A percentile compares a stretch with the other conserved stretches of the same genome.
Conservation (phyloP, 2,329 filamentous ascomycete species). For the Tympanopsis confertula region DNA sequence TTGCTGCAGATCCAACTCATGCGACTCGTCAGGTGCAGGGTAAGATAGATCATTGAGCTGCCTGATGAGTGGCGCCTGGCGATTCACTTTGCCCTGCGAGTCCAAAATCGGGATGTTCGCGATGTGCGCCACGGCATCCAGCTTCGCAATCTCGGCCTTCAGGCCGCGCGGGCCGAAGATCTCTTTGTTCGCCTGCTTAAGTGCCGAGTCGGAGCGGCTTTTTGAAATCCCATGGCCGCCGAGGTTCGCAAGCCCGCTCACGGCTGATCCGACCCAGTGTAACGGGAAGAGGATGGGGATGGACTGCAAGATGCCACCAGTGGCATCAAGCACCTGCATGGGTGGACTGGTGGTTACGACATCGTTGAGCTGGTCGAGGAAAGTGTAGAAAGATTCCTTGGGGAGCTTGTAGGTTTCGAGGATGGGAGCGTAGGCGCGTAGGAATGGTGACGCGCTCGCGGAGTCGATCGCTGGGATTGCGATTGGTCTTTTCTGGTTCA, state of each 20-base stretch:
- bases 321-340: slow-evolving; percentile 12
- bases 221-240: slow-evolving; percentile 10
- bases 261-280: slow-evolving; percentile 10
- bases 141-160: slow-evolving; percentile 12
- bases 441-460: background rate
- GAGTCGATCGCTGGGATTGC: background rate
- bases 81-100: slow-evolving; percentile 10
- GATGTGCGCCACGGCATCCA: slow-evolving; percentile 13
- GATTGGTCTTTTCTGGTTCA: background rate
- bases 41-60: background rate
- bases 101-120: slow-evolving; percentile 13
- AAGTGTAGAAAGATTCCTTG: slow-evolving; percentile 7
- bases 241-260: slow-evolving; percentile 11
- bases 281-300: slow-evolving; percentile 10
- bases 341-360: slow-evolving; percentile 11
- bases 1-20: slow-evolving; percentile 4
- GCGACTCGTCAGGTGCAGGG: background rate
- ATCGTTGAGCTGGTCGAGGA: slow-evolving; percentile 14
- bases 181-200: slow-evolving; percentile 12
- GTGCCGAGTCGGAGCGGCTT: slow-evolving; percentile 9
- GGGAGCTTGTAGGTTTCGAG: background rate
- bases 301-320: slow-evolving; percentile 11
- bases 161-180: slow-evolving; percentile 12
- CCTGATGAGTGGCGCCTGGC: slow-evolving; percentile 7
- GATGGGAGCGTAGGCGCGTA: background rate